phyloP scores from a whole-genome alignment of 139 green algal genomes.

The Penium margaritaceum region DNA sequence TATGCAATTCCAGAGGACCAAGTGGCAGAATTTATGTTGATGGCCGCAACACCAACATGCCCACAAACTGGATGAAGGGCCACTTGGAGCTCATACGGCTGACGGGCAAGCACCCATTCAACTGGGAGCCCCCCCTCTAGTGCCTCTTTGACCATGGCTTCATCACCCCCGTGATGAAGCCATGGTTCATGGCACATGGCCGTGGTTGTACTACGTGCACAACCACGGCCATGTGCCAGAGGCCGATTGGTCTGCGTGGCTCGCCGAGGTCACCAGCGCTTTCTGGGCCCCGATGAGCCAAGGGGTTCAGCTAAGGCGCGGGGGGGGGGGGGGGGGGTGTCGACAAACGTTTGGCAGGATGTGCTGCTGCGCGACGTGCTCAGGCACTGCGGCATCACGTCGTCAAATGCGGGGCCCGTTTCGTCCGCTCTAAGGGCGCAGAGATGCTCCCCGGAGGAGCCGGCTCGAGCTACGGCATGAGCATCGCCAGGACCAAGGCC shows the following conservation, averaged over 20 bases:
- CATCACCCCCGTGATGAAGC: slow-evolving; percentile 73
- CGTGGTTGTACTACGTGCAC: slow-evolving; percentile 71
- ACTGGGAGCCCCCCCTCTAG: slow-evolving; percentile 78
- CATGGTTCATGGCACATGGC: no score
- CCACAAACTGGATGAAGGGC: slow-evolving; percentile 63
- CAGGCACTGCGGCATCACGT: slow-evolving; percentile 12
- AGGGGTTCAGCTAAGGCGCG: slow-evolving; percentile 70
- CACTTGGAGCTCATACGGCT: slow-evolving; percentile 79
- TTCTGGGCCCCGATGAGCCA: no score
- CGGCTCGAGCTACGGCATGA: slow-evolving; percentile 5
- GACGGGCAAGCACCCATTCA: slow-evolving; percentile 83
- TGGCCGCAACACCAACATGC: slow-evolving; percentile 9
- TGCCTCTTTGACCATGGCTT: slow-evolving; percentile 63
- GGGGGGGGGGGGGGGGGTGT: slow-evolving; percentile 58
- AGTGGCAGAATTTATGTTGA: no score
- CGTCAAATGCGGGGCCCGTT: neutral
- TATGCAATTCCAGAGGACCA: no score
- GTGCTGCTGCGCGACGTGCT: slow-evolving; percentile 77
- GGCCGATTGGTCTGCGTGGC: slow-evolving; percentile 52
- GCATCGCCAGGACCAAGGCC: slow-evolving; percentile 49
- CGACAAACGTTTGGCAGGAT: slow-evolving; percentile 78
- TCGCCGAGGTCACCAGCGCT: slow-evolving; percentile 60
- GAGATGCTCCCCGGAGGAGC: slow-evolving; percentile 9
- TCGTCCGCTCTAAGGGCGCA: slow-evolving; percentile 42
- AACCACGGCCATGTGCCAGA: slow-evolving; percentile 82